A percentile compares a stretch with the other conserved stretches of the same genome.
These are phyloP conservation scores for Zygoascus ofunaensis DNA, from an alignment of 805 yeast genomes.

Conservation along the genomic window DNA sequence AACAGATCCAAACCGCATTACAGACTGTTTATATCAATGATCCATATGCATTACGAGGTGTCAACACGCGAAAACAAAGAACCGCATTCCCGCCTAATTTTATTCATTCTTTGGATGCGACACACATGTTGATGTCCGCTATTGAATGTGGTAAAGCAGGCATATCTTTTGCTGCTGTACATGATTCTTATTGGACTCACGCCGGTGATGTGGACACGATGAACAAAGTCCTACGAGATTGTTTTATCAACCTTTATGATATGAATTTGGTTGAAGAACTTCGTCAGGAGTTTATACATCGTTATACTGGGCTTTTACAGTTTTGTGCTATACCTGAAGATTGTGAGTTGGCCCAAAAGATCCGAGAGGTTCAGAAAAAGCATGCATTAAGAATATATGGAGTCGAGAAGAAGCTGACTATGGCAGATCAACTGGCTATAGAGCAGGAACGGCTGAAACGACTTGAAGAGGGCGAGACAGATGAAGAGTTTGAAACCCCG, in stretches of 20 bases:
- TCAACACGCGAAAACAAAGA: slow-evolving; percentile 80
- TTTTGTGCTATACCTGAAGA: slow-evolving; percentile 45
- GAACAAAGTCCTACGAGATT: slow-evolving; percentile 63
- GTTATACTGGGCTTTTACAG: slow-evolving; percentile 67
- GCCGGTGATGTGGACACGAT: slow-evolving; percentile 71
- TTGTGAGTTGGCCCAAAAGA: slow-evolving; percentile 42
- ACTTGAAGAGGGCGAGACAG: slow-evolving; percentile 40
- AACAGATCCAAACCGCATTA: slow-evolving; percentile 66
- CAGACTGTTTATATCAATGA: slow-evolving; percentile 83
- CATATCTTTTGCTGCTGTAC: slow-evolving; percentile 84
- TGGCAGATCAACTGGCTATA: slow-evolving; percentile 63
- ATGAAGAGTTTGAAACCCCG: slow-evolving; percentile 52
- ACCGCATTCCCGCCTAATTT: slow-evolving; percentile 94
- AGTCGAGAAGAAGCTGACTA: slow-evolving; percentile 37
- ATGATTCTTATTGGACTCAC: slow-evolving; percentile 98
- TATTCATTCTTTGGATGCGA: slow-evolving; percentile 91
- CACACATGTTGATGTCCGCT: slow-evolving; percentile 92
- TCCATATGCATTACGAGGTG: slow-evolving; percentile 76
- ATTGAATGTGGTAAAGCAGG: slow-evolving; percentile 56
- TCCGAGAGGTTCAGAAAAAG: slow-evolving; percentile 22
- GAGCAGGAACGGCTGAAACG: slow-evolving; percentile 57
- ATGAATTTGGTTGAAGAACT: slow-evolving; percentile 63
- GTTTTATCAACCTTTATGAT: slow-evolving; percentile 70
- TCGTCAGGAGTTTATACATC: slow-evolving; percentile 66
- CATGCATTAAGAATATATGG: slow-evolving; percentile 22